Base-by-base conservation (phyloP, 805 yeast genomes). In the Crinitomyces ghanaensis region DNA sequence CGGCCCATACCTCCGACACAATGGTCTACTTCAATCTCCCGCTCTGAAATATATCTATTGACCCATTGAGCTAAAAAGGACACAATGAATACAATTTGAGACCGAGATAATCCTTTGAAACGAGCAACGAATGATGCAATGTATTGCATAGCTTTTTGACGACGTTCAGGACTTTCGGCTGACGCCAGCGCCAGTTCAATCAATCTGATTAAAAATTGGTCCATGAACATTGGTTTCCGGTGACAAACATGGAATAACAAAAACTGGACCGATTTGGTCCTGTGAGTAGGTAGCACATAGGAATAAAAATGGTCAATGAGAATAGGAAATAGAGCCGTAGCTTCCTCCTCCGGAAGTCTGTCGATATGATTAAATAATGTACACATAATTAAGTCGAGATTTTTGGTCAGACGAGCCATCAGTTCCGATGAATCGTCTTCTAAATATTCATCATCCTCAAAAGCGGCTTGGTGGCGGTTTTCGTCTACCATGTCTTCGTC, bases 121-220 rank as follows among this genome's bases (percentile, higher is more conserved):
- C 98, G 69, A 1, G 97, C 91, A 38, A 88, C 72, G 50, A 76
- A 88, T 2, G 95, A 83, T 1, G 95, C 77, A 35, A 88, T 66
- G 53, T 91, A 88, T 56, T 91, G 97, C 69, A 86, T 70, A 2
- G 95, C 80, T 60, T 86, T 86, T 43, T 84, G 73, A 45, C 93
- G 70, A 43, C 74, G 77, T 35, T 82, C 88, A 23, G 74, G 60
- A 17, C 74, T 68, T 52, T 80, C 85, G 28, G 64, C 62, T 6
- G 76, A 68, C 33, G 76, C 70, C 53, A 91, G 77, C 2, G 93
- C 83, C 25, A 79, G 70, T 50, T 88, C 96, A 28, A 88, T 74
- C 43, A 91, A 63, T 26, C 80, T 63, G 2, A 81, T 93, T 45
- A 88, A 57, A 51, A 73, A 88, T 8, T 93, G 78, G 45, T 88